Conservation (phyloP, 805 yeast genomes). For the Wickerhamomyces silvicola region DNA sequence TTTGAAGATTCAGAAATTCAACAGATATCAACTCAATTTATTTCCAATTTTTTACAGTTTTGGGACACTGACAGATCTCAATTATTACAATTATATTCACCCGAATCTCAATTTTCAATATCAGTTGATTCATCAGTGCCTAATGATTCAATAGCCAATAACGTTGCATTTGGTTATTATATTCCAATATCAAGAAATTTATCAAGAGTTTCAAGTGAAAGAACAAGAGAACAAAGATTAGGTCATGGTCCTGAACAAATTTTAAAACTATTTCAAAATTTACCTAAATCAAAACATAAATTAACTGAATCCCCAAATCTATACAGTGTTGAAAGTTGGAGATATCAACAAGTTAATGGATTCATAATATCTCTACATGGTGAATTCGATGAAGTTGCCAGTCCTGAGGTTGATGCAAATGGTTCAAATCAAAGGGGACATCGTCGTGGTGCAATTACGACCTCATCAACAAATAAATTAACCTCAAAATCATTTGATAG, state of each 20-base stretch:
- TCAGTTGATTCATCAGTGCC: conserved; percentile 74
- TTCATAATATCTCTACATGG: conserved; percentile 82
- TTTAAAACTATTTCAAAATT: conserved; percentile 46
- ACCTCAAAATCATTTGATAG: conserved; percentile 80
- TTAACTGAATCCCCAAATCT: conserved; percentile 53
- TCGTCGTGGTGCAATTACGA: conserved; percentile 23
- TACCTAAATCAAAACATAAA: conserved; percentile 79
- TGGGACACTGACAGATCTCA: conserved; percentile 81
- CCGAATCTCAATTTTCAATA: conserved; percentile 77
- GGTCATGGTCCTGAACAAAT: conserved; percentile 67
- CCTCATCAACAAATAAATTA: conserved; percentile 29
- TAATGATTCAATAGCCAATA: conserved; percentile 26
- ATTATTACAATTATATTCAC: conserved; percentile 67
- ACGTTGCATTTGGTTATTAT: conserved; percentile 57
- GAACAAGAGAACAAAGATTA: conserved; percentile 51
- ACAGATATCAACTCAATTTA: conserved; percentile 65
- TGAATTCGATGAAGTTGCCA: conserved; percentile 61
- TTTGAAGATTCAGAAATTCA: conserved; percentile 75
- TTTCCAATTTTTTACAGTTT: conserved; percentile 63
- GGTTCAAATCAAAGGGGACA: conserved; percentile 14
- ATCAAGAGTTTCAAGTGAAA: conserved; percentile 47
- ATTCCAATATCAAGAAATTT: conserved; percentile 72
- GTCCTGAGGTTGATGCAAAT: conserved; percentile 38
- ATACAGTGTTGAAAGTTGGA: conserved; percentile 74
- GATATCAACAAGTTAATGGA: conserved; percentile 67